Base-by-base conservation (phyloP, 345 rosid species). In the Draba incana region DNA sequence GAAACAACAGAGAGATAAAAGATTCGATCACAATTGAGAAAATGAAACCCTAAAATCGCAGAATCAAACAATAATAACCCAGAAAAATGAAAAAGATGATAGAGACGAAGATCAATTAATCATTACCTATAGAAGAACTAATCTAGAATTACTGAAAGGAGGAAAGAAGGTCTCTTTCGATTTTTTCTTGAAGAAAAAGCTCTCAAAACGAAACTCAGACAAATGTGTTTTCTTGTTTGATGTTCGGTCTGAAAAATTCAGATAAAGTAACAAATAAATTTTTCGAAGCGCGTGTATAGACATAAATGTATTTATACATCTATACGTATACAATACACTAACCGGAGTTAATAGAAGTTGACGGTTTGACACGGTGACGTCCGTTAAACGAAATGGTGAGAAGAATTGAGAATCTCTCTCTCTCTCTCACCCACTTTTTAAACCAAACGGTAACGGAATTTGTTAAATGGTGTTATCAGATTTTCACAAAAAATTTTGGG, bases 201-300 rank as follows among this genome's bases (percentile, higher is more conserved):
- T 73, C 62, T 74, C 56, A 44, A 57, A 47, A 31, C 20, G 14
- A 63, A 64, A 54, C 11, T 71, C 25, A 14, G 42, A 59, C 62
- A 50, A 73, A 72, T 65, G 60, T 73, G 14, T 73, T 49, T 73
- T 73, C 42, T 50, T 57, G 53, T 73, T 73, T 50, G 66, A 51
- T 72, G 66, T 73, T 73, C 66, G 46, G 77, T 73, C 71, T 58
- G 62, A 50, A 66, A 10, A 47, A 11, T 41, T 57, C n/a, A 57
- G 71, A 72, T 65, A 72, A 50, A 56, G 57, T 38, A 46, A n/a
- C n/a, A n/a, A 31, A 6, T 20, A 30, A 50, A 57, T 10, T n/a
- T 55, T 55, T 62, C 1, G 46, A 73, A 66, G 55, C 61, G 76
- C 76, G 76, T 72, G 65, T 71, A 51, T 60, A 20, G 20, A 30